phyloP scores from a whole-genome alignment of 1,284 basidiomycete species.

The Sanguinoderma infundibulare region DNA sequence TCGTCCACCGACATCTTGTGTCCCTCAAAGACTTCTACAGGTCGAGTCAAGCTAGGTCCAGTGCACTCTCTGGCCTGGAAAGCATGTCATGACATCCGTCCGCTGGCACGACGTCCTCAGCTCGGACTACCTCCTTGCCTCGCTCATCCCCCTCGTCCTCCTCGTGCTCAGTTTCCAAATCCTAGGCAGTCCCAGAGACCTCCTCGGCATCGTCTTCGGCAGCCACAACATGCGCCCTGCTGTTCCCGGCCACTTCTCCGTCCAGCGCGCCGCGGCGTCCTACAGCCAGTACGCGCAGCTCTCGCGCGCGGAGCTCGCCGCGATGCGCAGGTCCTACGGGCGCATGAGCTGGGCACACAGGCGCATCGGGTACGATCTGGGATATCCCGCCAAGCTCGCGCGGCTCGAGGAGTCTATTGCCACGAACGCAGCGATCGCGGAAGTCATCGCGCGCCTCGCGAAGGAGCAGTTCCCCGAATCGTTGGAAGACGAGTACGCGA shows the following conservation, averaged over 20 bases:
- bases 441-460: constrained; percentile 52
- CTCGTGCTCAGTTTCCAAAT: constrained; percentile 24
- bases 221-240: neutral
- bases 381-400: constrained; percentile 57
- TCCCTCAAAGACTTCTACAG: neutral
- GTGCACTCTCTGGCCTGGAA: too few relatives aligned
- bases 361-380: constrained; percentile 53
- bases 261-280: constrained; percentile 30
- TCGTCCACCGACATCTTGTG: neutral
- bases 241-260: constrained; percentile 29
- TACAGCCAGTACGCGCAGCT: constrained; percentile 32
- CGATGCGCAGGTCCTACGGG: constrained; percentile 33
- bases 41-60: too few relatives aligned
- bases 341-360: constrained; percentile 37
- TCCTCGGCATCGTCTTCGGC: constrained; percentile 28
- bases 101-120: constrained; percentile 11
- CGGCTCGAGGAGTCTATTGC: constrained; percentile 47
- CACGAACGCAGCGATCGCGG: constrained; percentile 50
- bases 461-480: constrained; percentile 21
- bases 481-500: constrained; percentile 1
- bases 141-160: constrained; percentile 26
- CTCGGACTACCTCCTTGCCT: constrained; percentile 29
- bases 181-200: constrained; percentile 21
- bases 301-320: constrained; percentile 26
- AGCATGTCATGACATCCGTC: constrained; percentile 12